These are phyloP conservation scores for Fusarium clavum DNA, from an alignment of 2,329 filamentous ascomycete genomes.

Conservation along the genomic window DNA sequence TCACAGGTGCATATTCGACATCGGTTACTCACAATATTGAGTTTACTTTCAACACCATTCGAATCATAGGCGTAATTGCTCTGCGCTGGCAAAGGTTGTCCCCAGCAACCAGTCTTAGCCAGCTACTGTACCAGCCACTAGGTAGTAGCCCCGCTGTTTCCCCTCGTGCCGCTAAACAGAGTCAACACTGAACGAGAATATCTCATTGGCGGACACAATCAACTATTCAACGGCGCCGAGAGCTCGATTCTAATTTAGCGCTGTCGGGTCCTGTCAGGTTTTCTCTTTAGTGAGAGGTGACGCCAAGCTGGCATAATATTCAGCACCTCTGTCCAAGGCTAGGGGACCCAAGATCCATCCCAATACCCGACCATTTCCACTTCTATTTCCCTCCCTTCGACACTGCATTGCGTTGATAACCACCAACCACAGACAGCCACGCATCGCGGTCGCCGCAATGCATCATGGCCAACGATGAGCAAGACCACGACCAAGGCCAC, in stretches of 20 bases:
- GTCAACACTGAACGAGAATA: background rate
- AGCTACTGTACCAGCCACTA: constrained; percentile 7
- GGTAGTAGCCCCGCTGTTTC: constrained; percentile 32
- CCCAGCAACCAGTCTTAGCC: constrained; percentile 26
- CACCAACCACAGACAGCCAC: constrained; percentile 18
- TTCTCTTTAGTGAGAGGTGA: constrained; percentile 34
- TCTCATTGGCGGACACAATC: background rate
- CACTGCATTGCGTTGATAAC: constrained; percentile 15
- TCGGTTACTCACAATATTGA: background rate
- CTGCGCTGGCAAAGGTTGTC: constrained; percentile 27
- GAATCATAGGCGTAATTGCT: background rate
- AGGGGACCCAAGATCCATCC: constrained; percentile 1
- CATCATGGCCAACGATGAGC: constrained; percentile 54
- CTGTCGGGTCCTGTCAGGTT: constrained; percentile 21
- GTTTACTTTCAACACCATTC: background rate
- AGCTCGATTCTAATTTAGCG: constrained; percentile 15
- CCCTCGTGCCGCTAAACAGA: constrained; percentile 25
- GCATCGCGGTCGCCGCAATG: constrained; percentile 46
- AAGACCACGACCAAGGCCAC: constrained; percentile 38
- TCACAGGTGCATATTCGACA: background rate
- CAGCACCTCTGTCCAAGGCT: constrained; percentile 8
- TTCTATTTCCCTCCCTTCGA: constrained; percentile 20
- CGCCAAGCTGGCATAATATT: constrained; percentile 23
- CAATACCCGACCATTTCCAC: constrained; percentile 33
- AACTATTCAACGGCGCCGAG: constrained; percentile 3